These are phyloP conservation scores for Apiospora malaysiana DNA, from an alignment of 2,329 filamentous ascomycete genomes.

Conservation along the genomic window DNA sequence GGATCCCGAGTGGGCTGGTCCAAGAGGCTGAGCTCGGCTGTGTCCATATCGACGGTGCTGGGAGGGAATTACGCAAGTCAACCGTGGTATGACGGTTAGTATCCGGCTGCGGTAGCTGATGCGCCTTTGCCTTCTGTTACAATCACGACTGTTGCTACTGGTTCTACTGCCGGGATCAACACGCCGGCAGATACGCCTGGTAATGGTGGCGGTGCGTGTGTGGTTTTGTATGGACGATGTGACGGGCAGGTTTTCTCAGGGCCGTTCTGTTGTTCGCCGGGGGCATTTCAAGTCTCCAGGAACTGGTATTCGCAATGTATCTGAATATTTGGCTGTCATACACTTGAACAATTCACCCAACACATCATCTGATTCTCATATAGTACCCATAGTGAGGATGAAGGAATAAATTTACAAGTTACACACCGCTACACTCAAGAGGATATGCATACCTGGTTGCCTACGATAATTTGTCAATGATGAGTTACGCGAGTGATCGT, in stretches of 20 bases:
- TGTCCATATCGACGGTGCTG: slow-evolving; percentile 41
- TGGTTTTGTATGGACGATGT: not conserved
- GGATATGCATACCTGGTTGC: too few species aligned
- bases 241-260: not conserved
- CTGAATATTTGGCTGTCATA: not conserved
- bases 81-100: slow-evolving; percentile 31
- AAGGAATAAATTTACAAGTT: too few species aligned
- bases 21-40: slow-evolving; percentile 41
- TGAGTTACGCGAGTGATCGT: too few species aligned
- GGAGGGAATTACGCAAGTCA: slow-evolving; percentile 30
- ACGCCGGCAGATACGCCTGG: not conserved
- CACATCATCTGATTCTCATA: too few species aligned
- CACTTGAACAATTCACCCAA: rapidly evolving
- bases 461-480: too few species aligned
- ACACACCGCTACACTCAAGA: too few species aligned
- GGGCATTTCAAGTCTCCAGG: not conserved
- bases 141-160: not conserved
- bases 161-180: too few species aligned
- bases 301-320: not conserved
- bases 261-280: not conserved
- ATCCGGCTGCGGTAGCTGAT: not conserved
- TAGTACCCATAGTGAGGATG: too few species aligned
- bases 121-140: not conserved
- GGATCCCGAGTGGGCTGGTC: slow-evolving; percentile 56
- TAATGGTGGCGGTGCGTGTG: not conserved